Percentiles rank a stretch among this genome's conserved stretches.
These are phyloP conservation scores for Volvariella volvacea DNA, from an alignment of 1,284 basidiomycete species.

Conservation along the genomic window DNA sequence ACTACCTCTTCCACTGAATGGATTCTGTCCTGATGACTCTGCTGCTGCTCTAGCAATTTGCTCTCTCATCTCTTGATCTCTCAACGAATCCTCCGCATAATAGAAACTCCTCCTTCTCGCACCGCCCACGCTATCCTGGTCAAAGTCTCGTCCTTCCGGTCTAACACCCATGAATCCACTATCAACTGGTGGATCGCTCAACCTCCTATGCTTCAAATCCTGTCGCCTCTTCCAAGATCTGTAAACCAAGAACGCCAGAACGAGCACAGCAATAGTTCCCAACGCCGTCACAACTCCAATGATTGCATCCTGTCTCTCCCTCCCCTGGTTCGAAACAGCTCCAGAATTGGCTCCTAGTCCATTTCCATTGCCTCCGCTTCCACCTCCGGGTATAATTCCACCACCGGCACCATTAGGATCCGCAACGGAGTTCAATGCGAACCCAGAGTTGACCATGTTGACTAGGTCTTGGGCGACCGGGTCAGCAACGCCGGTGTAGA, in stretches of 20 bases:
- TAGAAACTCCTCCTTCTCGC: constrained; percentile 72
- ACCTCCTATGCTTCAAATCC: constrained; percentile 54
- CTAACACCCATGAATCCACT: constrained; percentile 31
- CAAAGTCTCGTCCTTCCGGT: constrained; percentile 62
- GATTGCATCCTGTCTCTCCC: constrained; percentile 64
- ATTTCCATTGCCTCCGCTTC: constrained; percentile 14
- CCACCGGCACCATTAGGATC: constrained; percentile 21
- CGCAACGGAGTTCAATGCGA: constrained; percentile 41
- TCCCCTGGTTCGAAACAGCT: constrained; percentile 20
- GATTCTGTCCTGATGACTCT: constrained; percentile 22
- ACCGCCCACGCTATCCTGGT: constrained; percentile 66
- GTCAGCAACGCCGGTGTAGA: constrained; percentile 46
- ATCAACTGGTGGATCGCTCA: constrained; percentile 42
- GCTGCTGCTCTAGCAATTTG: constrained; percentile 23
- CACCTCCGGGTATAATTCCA: neutral
- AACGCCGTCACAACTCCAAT: constrained; percentile 75
- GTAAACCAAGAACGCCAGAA: constrained; percentile 58
- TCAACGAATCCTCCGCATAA: constrained; percentile 73
- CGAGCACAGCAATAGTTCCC: constrained; percentile 61
- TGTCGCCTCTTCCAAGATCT: constrained; percentile 53
- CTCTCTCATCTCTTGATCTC: constrained; percentile 26
- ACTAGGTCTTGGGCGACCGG: constrained; percentile 45
- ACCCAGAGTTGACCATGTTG: constrained; percentile 50
- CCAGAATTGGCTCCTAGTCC: constrained; percentile 14
- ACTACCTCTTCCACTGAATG: constrained; percentile 17